Conservation (phyloP, 129 eudicot genomes). For the Centaurea solstitialis region DNA sequence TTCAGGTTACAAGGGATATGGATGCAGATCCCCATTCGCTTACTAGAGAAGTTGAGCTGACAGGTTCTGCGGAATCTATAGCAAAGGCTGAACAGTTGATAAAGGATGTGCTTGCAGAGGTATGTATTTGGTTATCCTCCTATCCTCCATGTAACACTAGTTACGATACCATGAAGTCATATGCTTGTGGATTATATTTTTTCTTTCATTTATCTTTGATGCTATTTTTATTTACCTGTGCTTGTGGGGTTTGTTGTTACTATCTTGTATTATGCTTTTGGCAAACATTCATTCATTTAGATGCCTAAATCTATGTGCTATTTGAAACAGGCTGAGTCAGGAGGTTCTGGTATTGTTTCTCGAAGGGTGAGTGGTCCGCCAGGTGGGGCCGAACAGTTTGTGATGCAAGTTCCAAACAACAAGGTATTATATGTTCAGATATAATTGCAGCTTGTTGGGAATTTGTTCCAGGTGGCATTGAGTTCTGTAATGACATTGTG, state of each 20-base stretch:
- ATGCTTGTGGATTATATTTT: background rate
- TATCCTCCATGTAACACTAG: background rate
- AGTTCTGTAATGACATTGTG: constrained; percentile 10
- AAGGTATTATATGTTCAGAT: constrained; percentile 39
- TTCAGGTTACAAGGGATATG: constrained; percentile 84
- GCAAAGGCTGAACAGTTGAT: constrained; percentile 84
- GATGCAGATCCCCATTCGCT: constrained; percentile 77
- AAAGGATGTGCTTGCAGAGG: constrained; percentile 79
- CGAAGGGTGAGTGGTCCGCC: constrained; percentile 59
- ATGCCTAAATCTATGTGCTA: background rate
- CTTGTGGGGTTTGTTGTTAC: background rate
- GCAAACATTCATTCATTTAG: background rate
- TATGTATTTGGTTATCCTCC: constrained; percentile 5
- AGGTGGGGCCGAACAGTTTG: constrained; percentile 68
- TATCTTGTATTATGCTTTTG: background rate
- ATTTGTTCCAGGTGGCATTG: background rate
- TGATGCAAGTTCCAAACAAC: constrained; percentile 66
- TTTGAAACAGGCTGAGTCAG: constrained; percentile 71
- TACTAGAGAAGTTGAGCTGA: constrained; percentile 75
- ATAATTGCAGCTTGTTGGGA: background rate
- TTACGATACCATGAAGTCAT: background rate
- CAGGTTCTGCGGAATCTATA: constrained; percentile 72
- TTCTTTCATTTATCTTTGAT: background rate
- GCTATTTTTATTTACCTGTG: background rate
- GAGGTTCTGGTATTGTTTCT: constrained; percentile 70